Evolutionary conservation across 345 rosid species (phyloP), one percentile per base, ranked within the genome.

Genomic region (Hibiscus mutabilis): DNA sequence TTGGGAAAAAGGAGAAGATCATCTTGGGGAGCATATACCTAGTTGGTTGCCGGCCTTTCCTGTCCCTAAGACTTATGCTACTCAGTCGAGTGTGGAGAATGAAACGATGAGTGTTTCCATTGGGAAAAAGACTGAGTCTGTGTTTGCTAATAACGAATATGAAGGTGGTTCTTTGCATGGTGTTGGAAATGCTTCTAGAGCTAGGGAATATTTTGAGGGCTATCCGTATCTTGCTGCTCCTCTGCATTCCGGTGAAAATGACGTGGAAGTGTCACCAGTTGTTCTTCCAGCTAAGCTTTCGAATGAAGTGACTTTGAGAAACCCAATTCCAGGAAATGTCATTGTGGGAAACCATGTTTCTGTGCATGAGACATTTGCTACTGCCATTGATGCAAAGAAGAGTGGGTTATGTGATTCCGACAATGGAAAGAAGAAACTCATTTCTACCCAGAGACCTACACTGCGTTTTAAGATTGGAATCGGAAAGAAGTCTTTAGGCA

Each of bases 1-100:
- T 80, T 61, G 59, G 44, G 83, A 70, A 74, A 78, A 77, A 74
- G 91, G 88, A 35, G 82, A 62, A 77, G 92, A 85, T 73, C 90
- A 90, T 82, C 91, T 89, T 49, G 79, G 57, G 59, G 86, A 86
- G 60, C 90, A 93, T 60, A 89, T 93, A 67, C 96, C 98, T 4
- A 73, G 65, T 75, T 93, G 98, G 97, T 78, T 93, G 79, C 96
- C 93, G 55, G 67, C 80, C 35, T 89, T 91, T 72, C 97, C 97
- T 4, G 83, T 77, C 76, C 81, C 88, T 3, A 71, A 77, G 52
- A 70, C 83, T 33, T 76, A 73, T 69, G 60, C 66, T 52, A 35
- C 61, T 77, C 82, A 13, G 24, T 69, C 75, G 67, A 77, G 76
- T 57, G 75, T 65, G 25, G 73, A 42, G 64, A 77, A 62, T 76